Evolutionary conservation across 2,329 filamentous ascomycete genomes (phyloP).

Genomic region (Phialophora verrucosa): DNA sequence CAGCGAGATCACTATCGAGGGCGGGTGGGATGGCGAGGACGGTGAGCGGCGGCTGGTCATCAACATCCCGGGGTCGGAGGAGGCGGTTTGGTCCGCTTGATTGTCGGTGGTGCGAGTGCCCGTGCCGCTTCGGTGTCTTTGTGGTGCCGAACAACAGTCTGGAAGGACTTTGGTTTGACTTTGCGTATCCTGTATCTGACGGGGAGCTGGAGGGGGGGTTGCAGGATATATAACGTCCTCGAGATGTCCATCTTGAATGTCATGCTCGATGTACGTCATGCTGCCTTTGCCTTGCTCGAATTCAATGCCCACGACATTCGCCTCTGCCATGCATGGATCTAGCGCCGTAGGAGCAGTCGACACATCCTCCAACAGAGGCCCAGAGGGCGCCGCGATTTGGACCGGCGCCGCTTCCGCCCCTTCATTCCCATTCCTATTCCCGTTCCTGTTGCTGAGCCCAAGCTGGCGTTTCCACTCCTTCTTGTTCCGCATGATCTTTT

Average conservation of each 20-base stretch:
- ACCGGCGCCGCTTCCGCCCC: slow-evolving; percentile 20
- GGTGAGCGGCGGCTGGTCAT: neutral
- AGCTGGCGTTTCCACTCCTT: slow-evolving; percentile 57
- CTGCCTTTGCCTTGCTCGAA: slow-evolving; percentile 38
- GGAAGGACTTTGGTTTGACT: neutral
- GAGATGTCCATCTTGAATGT: slow-evolving; percentile 52
- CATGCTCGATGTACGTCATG: slow-evolving; percentile 53
- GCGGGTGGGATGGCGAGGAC: neutral
- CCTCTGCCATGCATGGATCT: slow-evolving; percentile 11
- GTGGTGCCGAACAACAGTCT: neutral
- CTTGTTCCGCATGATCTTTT: slow-evolving; percentile 78
- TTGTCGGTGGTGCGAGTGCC: too few relatives aligned
- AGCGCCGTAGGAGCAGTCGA: slow-evolving; percentile 9
- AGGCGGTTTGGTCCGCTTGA: neutral
- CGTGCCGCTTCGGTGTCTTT: neutral
- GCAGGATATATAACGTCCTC: slow-evolving; percentile 45
- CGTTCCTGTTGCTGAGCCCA: slow-evolving; percentile 2
- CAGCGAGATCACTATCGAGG: slow-evolving; percentile 82
- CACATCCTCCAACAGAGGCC: neutral
- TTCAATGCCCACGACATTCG: slow-evolving; percentile 9
- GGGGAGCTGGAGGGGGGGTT: neutral
- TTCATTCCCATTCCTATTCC: neutral
- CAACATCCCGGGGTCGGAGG: neutral
- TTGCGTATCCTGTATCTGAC: neutral
- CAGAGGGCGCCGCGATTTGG: neutral